These are phyloP conservation scores for Smallanthus sonchifolius DNA, from an alignment of 129 eudicot species.

Conservation along the genomic window DNA sequence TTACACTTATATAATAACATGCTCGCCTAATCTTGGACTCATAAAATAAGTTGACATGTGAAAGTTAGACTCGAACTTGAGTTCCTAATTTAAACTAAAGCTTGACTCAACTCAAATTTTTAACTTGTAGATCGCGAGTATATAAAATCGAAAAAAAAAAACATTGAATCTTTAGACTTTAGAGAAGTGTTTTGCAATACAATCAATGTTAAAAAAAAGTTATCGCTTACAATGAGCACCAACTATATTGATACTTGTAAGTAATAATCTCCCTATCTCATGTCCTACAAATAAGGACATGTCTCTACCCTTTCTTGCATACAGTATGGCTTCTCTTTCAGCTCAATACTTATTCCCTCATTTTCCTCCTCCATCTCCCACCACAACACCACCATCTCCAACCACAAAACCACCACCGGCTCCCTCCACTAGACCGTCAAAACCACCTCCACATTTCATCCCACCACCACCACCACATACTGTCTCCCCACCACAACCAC, in stretches of 20 bases:
- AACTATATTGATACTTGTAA: conserved; percentile 24
- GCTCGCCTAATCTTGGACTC: too few relatives aligned
- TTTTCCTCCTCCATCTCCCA: conserved; percentile 30
- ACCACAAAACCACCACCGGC: conserved; percentile 12
- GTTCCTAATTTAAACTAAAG: too few relatives aligned
- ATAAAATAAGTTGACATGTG: too few relatives aligned
- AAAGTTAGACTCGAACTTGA: too few relatives aligned
- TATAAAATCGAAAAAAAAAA: neutral
- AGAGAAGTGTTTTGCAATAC: conserved; percentile 27
- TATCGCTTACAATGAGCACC: conserved; percentile 23
- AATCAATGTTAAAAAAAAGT: conserved; percentile 8
- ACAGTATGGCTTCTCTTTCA: conserved; percentile 23
- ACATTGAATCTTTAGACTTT: conserved; percentile 6
- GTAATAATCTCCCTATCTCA: conserved; percentile 20
- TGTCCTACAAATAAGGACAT: conserved; percentile 13
- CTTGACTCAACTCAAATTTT: too few relatives aligned
- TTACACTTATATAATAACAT: too few relatives aligned
- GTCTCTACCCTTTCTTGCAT: conserved; percentile 2
- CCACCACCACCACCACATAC: conserved; percentile 21
- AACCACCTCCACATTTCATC: neutral
- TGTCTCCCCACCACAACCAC: conserved; percentile 27
- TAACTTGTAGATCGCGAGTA: neutral
- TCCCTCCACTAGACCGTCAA: conserved; percentile 13
- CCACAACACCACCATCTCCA: conserved; percentile 14
- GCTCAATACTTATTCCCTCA: conserved; percentile 22